phyloP scores from a whole-genome alignment of 257 asterid genomes.

The Striga asiatica region DNA sequence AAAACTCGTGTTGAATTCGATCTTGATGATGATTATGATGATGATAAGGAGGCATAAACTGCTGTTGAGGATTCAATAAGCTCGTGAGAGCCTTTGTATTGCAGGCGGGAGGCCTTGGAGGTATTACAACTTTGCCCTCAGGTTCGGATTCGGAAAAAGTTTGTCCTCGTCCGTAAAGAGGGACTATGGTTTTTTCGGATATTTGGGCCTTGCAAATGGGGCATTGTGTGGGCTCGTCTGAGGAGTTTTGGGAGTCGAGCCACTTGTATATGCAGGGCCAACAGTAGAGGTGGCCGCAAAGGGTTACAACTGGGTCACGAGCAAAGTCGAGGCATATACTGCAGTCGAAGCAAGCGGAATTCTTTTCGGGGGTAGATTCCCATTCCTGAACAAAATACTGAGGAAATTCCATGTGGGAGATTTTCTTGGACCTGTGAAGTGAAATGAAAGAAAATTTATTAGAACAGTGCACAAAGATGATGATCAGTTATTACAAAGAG shows the following conservation, averaged over 20 bases:
- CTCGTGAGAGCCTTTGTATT: constrained; percentile 26
- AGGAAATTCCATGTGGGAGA: constrained; percentile 44
- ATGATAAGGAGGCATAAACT: constrained; percentile 13
- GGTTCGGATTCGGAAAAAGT: constrained; percentile 33
- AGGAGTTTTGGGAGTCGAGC: constrained; percentile 37
- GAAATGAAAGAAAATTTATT: no score
- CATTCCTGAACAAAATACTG: constrained; percentile 39
- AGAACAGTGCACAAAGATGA: no score
- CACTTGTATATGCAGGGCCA: constrained; percentile 94
- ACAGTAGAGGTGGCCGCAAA: constrained; percentile 84
- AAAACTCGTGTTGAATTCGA: constrained; percentile 11
- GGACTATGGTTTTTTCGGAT: constrained; percentile 53
- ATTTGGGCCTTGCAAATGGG: constrained; percentile 85
- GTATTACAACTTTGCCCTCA: constrained; percentile 33
- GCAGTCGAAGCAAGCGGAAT: constrained; percentile 67
- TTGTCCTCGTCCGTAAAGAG: constrained; percentile 58
- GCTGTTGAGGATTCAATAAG: constrained; percentile 24
- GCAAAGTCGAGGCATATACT: constrained; percentile 73
- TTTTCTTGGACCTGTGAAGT: no score
- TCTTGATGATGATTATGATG: no score
- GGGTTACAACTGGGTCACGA: constrained; percentile 68
- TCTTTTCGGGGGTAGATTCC: constrained; percentile 39
- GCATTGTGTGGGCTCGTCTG: constrained; percentile 38
- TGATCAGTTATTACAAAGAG: no score
- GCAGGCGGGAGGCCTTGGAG: constrained; percentile 63